Evolutionary conservation across 2,329 filamentous ascomycete genomes (phyloP).

Genomic region (Colletotrichum australisinense): DNA sequence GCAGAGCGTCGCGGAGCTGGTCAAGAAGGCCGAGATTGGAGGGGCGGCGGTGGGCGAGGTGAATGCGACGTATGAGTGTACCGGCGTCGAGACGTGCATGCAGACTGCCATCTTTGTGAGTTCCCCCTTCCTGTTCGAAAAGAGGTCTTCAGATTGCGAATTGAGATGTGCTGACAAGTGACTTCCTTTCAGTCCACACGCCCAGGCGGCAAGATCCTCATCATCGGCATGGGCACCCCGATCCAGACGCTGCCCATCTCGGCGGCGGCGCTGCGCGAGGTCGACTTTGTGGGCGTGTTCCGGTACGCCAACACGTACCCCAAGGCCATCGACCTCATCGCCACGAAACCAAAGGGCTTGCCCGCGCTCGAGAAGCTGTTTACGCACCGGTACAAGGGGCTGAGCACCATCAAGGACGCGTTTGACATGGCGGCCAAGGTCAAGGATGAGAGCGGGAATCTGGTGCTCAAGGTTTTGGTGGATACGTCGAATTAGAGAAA

Average conservation of each 20-base stretch:
- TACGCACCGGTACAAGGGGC: slow-evolving; percentile 75
- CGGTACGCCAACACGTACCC: slow-evolving; percentile 82
- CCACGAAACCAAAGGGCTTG: slow-evolving; percentile 61
- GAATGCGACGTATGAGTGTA: slow-evolving; percentile 80
- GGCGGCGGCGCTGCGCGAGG: slow-evolving; percentile 75
- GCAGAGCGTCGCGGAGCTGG: slow-evolving; percentile 58
- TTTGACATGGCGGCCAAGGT: slow-evolving; percentile 80
- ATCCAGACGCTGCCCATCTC: slow-evolving; percentile 77
- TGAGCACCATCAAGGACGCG: slow-evolving; percentile 72
- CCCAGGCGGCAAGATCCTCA: slow-evolving; percentile 75
- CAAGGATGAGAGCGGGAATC: slow-evolving; percentile 74
- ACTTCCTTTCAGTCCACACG: slow-evolving; percentile 59
- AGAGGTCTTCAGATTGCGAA: too few species aligned
- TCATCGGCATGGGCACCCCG: slow-evolving; percentile 80
- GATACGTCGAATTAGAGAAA: slow-evolving; percentile 49
- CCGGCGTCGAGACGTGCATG: slow-evolving; percentile 80
- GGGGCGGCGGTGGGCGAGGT: slow-evolving; percentile 69
- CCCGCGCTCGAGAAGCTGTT: slow-evolving; percentile 76
- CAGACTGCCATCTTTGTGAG: slow-evolving; percentile 78
- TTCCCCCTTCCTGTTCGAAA: slow-evolving; percentile 15
- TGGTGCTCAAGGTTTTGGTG: slow-evolving; percentile 81
- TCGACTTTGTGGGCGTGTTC: slow-evolving; percentile 79
- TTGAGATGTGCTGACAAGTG: not conserved
- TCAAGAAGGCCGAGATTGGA: slow-evolving; percentile 49
- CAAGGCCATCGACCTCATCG: slow-evolving; percentile 61